A percentile compares a stretch with the other conserved stretches of the same genome.
Evolutionary conservation across 176 grass and related monocot genomes (phyloP).

Genomic region (Cymbopogon citratus): DNA sequence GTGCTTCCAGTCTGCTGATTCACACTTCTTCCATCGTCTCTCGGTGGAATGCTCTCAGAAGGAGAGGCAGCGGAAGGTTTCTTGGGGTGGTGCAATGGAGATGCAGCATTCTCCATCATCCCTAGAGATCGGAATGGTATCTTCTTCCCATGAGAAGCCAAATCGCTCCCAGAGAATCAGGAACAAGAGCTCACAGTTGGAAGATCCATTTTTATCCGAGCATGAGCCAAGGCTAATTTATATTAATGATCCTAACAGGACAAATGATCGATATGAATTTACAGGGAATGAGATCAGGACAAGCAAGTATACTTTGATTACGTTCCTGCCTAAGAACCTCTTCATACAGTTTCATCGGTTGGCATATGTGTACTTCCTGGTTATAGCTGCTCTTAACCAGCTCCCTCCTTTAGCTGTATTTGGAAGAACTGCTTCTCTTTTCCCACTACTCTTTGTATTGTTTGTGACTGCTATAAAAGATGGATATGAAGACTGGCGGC

Average conservation of each 20-base stretch:
- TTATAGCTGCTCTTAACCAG: constrained; percentile 97
- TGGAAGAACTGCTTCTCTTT: constrained; percentile 95
- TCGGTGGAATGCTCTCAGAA: constrained; percentile 80
- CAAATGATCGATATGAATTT: constrained; percentile 92
- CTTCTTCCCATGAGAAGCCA: constrained; percentile 58
- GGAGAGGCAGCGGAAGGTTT: constrained; percentile 51
- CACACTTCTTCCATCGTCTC: constrained; percentile 51
- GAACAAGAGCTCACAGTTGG: constrained; percentile 62
- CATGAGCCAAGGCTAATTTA: constrained; percentile 78
- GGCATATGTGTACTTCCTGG: constrained; percentile 96
- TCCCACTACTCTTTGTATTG: constrained; percentile 91
- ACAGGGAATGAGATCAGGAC: constrained; percentile 97
- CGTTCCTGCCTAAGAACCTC: constrained; percentile 96
- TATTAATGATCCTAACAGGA: constrained; percentile 87
- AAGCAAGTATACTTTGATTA: constrained; percentile 97
- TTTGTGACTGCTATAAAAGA: constrained; percentile 99
- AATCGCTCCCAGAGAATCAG: constrained; percentile 48
- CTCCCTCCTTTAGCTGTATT: constrained; percentile 98
- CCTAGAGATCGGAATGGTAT: constrained; percentile 47
- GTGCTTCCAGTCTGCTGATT: constrained; percentile 62
- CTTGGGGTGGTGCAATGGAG: constrained; percentile 72
- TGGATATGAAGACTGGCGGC: constrained; percentile 97
- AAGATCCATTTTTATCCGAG: constrained; percentile 74
- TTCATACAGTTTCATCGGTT: constrained; percentile 97
- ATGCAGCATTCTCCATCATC: constrained; percentile 58